A percentile compares a stretch with the other conserved stretches of the same genome.
Conservation (phyloP, 2,329 filamentous ascomycete species). For the Cryoendolithus antarcticus region DNA sequence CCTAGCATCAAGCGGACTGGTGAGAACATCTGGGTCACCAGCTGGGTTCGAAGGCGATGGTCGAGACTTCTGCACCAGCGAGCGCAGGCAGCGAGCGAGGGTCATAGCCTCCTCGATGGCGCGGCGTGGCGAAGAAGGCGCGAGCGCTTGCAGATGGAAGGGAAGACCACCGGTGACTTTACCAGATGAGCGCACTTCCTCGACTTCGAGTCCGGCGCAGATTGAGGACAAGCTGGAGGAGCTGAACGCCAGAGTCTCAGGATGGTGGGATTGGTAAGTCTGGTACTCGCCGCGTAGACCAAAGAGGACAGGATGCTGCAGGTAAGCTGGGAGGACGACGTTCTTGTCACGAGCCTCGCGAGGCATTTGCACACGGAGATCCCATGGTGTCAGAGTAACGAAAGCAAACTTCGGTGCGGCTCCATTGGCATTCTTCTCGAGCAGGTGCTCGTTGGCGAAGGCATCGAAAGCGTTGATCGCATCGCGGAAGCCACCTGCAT, state of each 20-base stretch:
- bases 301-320: slow-evolving; percentile 95
- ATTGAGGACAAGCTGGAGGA: slow-evolving; percentile 94
- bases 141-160: slow-evolving; percentile 92
- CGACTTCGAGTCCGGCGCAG: slow-evolving; percentile 93
- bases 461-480: slow-evolving; percentile 89
- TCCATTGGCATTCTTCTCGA: slow-evolving; percentile 61
- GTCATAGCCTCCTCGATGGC: slow-evolving; percentile 98
- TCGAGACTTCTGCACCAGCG: slow-evolving; percentile 91
- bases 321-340: slow-evolving; percentile 87
- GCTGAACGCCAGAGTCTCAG: slow-evolving; percentile 91
- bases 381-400: slow-evolving; percentile 96
- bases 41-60: slow-evolving; percentile 50
- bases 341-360: slow-evolving; percentile 97
- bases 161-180: slow-evolving; percentile 98
- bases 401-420: slow-evolving; percentile 69
- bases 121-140: slow-evolving; percentile 84
- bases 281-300: slow-evolving; percentile 96
- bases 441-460: slow-evolving; percentile 84
- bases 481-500: slow-evolving; percentile 92
- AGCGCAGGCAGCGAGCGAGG: slow-evolving; percentile 78
- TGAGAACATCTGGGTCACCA: slow-evolving; percentile 89
- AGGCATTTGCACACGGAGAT: slow-evolving; percentile 91
- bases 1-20: slow-evolving; percentile 88
- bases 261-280: slow-evolving; percentile 96
- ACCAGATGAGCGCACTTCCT: slow-evolving; percentile 91